Evolutionary conservation across 129 eudicot species (phyloP), one percentile per base, ranked within the genome.

Genomic region (Chrysanthemum lavandulifolium): DNA sequence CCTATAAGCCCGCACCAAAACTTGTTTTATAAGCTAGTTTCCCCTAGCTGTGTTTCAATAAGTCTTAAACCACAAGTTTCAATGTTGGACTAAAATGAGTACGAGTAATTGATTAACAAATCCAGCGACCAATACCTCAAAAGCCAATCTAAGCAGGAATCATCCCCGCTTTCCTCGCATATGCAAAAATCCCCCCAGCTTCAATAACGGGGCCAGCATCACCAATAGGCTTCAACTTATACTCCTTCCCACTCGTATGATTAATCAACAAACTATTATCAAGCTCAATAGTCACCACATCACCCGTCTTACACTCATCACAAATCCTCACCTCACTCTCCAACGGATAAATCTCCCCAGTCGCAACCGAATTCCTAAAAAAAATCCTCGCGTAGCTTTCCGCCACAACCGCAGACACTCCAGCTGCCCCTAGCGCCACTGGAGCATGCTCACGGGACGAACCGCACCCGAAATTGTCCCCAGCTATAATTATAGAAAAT

Each of bases 201-300:
- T 95, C 94, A 69, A 95, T 90, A 19, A 95, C 99, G 14, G 96
- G 99, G 1, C 97, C 99, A 45, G 96, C 99, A 80, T 95, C 99
- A 9, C 99, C 99, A 76, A 95, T 91, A 0, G 97, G 97, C 86
- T 90, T 94, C 91, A 94, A 55, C 43, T 25, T 65, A 72, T 86
- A 94, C 85, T 90, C 91, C 70, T 94, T 94, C 66, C 97, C 97
- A 2, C 86, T 84, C 0, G 97, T 90, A 76, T 94, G 98, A 84
- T 94, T 94, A 27, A 94, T 82, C 92, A 94, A 62, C 71, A 79
- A 80, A 54, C 80, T 82, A 45, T 80, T 70, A 0, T 78, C 96
- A 16, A 94, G 84, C 87, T 90, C 97, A 80, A 90, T 80, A 0
- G 96, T 90, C 21, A 91, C 85, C 65, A 88, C 88, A 81, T 94